phyloP scores from a whole-genome alignment of 2,329 filamentous ascomycete species.

The Aaosphaeria arxii region DNA sequence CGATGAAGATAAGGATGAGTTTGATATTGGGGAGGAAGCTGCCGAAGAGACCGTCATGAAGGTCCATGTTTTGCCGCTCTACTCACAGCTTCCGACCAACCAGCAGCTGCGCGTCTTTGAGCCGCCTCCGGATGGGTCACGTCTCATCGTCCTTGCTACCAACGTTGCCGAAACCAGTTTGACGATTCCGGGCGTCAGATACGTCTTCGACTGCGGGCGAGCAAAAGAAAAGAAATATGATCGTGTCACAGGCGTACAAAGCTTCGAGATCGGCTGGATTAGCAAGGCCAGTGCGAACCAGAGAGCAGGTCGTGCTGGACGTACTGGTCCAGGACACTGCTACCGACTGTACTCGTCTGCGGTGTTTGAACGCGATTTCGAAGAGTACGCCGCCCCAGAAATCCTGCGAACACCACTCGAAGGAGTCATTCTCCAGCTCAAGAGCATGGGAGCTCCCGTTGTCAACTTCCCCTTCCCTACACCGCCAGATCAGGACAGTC shows the following conservation, averaged over 20 bases:
- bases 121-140: constrained; percentile 73
- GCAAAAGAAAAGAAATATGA: constrained; percentile 92
- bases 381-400: constrained; percentile 82
- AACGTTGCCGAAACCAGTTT: constrained; percentile 97
- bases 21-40: constrained; percentile 63
- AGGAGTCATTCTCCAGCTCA: constrained; percentile 83
- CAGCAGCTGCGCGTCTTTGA: constrained; percentile 93
- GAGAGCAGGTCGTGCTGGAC: constrained; percentile 86
- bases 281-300: constrained; percentile 95
- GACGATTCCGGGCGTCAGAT: constrained; percentile 91
- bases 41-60: constrained; percentile 60
- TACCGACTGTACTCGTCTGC: constrained; percentile 94
- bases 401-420: constrained; percentile 90
- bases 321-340: constrained; percentile 94
- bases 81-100: constrained; percentile 84
- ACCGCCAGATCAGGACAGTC: constrained; percentile 70
- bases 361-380: constrained; percentile 86
- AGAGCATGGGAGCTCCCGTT: constrained; percentile 89
- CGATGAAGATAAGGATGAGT: constrained; percentile 57
- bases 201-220: constrained; percentile 92
- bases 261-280: constrained; percentile 93
- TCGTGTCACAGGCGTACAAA: constrained; percentile 84
- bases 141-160: constrained; percentile 86
- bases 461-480: constrained; percentile 96
- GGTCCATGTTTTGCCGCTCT: constrained; percentile 89